Conservation (phyloP, 495 filamentous ascomycete species). For the Xanthoparmelia taractica region DNA sequence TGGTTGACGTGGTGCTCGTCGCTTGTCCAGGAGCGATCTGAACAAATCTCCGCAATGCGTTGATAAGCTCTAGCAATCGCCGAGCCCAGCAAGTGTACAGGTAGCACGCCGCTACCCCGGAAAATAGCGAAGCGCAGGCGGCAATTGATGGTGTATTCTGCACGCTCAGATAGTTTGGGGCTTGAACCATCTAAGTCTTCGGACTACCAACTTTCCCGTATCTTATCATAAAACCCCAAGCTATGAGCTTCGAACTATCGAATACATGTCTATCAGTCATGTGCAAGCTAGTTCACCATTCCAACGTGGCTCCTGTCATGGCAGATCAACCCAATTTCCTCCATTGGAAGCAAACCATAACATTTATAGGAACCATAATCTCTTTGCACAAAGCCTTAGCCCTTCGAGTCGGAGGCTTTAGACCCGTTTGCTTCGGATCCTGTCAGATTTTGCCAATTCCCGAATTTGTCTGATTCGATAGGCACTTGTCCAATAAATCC, state of each 20-base stretch:
- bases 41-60: neutral
- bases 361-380: neutral
- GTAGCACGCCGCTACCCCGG: slow-evolving; percentile 11
- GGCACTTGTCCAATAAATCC: slow-evolving; percentile 21
- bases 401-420: slow-evolving; percentile 12
- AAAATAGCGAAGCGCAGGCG: slow-evolving; percentile 20
- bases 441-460: slow-evolving; percentile 19
- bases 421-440: slow-evolving; percentile 20
- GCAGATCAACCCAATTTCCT: neutral
- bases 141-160: slow-evolving; percentile 19
- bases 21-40: neutral
- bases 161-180: slow-evolving; percentile 14
- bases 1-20: neutral
- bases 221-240: neutral
- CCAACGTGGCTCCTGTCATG: neutral
- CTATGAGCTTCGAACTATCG: neutral
- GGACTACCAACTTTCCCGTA: slow-evolving; percentile 7
- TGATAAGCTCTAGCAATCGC: slow-evolving; percentile 10
- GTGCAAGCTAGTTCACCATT: neutral
- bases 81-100: neutral
- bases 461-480: slow-evolving; percentile 24
- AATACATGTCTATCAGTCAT: neutral
- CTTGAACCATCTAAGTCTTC: neutral
- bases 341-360: neutral
- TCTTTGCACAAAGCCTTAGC: neutral